Conservation (phyloP, 129 eudicot species). For the sunflower (Helianthus annuus) region HanXRQr2.0-SUNRISE NC_035433.2:13773741-13774240, state of each 20-base stretch:
- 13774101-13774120: too few species aligned
- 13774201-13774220: too few species aligned
- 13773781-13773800: conserved; percentile 98
- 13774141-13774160: too few species aligned
- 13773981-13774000: conserved; percentile 99
- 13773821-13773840: conserved; percentile 98
- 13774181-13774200: too few species aligned
- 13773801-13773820: conserved; percentile 98
- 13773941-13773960: conserved; percentile 76
- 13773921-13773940: conserved; percentile 6
- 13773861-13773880: conserved; percentile 99
- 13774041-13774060: neutral
- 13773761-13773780: conserved; percentile 25
- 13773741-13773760: neutral
- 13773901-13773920: neutral
- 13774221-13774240: too few species aligned
- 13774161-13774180: too few species aligned
- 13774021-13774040: conserved; percentile 98
- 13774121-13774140: too few species aligned
- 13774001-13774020: conserved; percentile 99
- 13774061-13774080: too few species aligned
- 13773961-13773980: conserved; percentile 98
- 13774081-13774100: too few species aligned
- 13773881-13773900: conserved; percentile 42
- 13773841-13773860: conserved; percentile 97